A percentile compares a stretch with the other conserved stretches of the same genome.
Evolutionary conservation across 2,329 filamentous ascomycete genomes (phyloP).

Genomic region (Sporothrix brasiliensis): DNA sequence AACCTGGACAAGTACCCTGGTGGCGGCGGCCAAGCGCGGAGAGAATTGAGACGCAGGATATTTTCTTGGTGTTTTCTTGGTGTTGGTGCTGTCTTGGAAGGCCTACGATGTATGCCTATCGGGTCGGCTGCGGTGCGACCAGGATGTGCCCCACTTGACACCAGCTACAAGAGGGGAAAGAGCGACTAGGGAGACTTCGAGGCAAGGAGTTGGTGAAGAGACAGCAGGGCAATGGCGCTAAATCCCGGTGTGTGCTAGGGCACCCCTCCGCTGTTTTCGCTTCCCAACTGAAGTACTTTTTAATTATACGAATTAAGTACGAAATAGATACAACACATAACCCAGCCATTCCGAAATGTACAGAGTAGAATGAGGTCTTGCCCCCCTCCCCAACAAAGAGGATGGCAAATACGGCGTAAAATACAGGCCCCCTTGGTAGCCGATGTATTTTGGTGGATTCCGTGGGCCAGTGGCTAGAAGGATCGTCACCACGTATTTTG

Average conservation of each 20-base stretch:
- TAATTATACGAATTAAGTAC: no score
- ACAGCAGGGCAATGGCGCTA: slow-evolving; percentile 4
- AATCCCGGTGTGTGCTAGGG: slow-evolving; percentile 11
- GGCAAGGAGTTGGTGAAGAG: neutral
- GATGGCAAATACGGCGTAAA: slow-evolving; percentile 19
- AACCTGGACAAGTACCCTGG: neutral
- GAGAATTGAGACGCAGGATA: neutral
- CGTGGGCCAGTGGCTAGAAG: neutral
- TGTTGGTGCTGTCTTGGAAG: neutral
- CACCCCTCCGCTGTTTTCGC: neutral
- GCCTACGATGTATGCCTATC: no score
- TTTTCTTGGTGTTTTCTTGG: neutral
- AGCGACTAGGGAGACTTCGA: neutral
- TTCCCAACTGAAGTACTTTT: neutral
- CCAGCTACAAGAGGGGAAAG: slow-evolving; percentile 10
- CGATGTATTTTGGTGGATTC: neutral
- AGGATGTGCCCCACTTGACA: slow-evolving; percentile 9
- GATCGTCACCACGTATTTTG: neutral
- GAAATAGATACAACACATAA: no score
- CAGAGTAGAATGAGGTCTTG: slow-evolving; percentile 25
- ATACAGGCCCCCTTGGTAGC: neutral
- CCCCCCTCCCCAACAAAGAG: neutral
- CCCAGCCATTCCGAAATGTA: slow-evolving; percentile 35
- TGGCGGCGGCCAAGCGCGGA: neutral
- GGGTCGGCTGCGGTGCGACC: neutral